A percentile compares a stretch with the other conserved stretches of the same genome.
Evolutionary conservation across 1,284 basidiomycete species (phyloP).

Genomic region (Austropuccinia psidii): DNA sequence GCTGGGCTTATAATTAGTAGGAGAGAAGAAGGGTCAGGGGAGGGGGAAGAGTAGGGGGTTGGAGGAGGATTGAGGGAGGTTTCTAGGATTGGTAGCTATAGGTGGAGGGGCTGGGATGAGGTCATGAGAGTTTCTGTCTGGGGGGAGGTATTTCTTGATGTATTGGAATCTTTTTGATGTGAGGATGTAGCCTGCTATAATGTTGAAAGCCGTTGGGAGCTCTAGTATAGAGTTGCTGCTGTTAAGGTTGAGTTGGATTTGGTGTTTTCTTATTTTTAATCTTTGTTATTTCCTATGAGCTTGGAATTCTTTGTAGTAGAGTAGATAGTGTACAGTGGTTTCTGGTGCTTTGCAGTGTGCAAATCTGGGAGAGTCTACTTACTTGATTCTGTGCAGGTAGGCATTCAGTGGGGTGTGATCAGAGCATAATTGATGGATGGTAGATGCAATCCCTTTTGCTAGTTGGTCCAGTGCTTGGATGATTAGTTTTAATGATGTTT

Average conservation of each 20-base stretch:
- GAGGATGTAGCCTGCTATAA: too few species aligned
- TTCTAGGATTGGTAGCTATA: too few species aligned
- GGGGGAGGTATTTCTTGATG: background rate
- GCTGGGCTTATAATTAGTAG: too few species aligned
- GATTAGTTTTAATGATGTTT: too few species aligned
- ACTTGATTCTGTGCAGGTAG: background rate
- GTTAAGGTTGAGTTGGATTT: background rate
- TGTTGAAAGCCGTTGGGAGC: too few species aligned
- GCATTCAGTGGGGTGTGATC: background rate
- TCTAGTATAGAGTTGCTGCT: too few species aligned
- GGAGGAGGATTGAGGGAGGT: too few species aligned
- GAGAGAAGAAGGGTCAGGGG: too few species aligned
- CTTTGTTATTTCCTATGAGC: background rate
- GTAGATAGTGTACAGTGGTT: background rate
- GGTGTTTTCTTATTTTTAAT: background rate
- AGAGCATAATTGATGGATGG: background rate
- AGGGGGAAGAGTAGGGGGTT: too few species aligned
- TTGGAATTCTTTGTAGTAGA: background rate
- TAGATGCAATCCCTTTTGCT: background rate
- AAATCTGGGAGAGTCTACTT: background rate
- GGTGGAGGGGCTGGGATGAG: too few species aligned
- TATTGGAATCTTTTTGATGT: background rate
- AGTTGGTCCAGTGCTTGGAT: background rate
- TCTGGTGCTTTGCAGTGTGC: background rate
- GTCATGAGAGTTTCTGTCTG: too few species aligned